Conservation (phyloP, 768 basidiomycete genomes). For the Serendipita sp. region DNA sequence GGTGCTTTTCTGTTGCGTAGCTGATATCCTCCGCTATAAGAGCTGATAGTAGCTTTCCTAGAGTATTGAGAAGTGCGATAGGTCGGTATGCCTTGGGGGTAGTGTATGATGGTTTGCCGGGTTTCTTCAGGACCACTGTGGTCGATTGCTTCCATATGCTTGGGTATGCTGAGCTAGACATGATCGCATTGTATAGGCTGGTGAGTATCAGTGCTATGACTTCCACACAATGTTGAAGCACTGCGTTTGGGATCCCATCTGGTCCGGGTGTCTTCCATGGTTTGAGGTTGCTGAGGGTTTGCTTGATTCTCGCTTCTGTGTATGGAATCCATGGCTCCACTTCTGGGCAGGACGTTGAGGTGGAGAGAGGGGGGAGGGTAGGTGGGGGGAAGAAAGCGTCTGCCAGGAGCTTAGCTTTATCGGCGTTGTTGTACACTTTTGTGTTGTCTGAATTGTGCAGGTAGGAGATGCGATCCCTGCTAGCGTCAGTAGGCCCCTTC, state of each 20-base stretch:
- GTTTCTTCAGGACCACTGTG: constrained; percentile 22
- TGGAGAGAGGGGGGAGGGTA: neutral
- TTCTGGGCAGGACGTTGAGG: neutral
- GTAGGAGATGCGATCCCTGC: neutral
- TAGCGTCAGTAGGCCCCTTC: neutral
- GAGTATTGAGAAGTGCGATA: constrained; percentile 22
- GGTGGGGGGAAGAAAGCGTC: neutral
- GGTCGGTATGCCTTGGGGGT: constrained; percentile 22
- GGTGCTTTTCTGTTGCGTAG: constrained; percentile 17
- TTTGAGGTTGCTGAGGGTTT: constrained; percentile 7
- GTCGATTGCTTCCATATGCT: constrained; percentile 17
- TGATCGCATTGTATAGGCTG: constrained; percentile 18
- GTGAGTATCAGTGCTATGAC: constrained; percentile 16
- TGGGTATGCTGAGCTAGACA: constrained; percentile 18
- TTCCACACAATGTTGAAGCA: constrained; percentile 17
- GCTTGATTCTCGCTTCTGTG: constrained; percentile 9
- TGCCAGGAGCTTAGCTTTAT: neutral
- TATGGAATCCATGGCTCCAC: neutral
- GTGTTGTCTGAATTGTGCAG: neutral
- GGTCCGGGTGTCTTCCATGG: constrained; percentile 15
- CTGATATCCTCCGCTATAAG: constrained; percentile 16
- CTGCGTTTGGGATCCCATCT: constrained; percentile 20
- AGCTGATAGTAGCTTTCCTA: constrained; percentile 18
- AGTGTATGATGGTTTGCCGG: constrained; percentile 21
- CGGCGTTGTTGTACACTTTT: neutral